Conservation (phyloP, 2,329 filamentous ascomycete genomes). For the Cytospora paraplurivora region DNA sequence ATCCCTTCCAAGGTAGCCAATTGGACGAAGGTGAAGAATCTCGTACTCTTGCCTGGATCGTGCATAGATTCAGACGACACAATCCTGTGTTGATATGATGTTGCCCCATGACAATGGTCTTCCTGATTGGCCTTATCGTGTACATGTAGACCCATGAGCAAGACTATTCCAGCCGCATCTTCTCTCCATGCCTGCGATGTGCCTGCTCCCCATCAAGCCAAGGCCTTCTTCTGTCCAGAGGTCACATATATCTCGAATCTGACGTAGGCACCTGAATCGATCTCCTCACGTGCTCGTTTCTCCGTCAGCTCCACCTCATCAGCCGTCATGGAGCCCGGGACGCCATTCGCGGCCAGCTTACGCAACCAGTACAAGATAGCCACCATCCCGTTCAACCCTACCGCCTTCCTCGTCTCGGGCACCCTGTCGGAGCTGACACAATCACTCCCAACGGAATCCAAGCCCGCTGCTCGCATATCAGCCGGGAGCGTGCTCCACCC, state of each 20-base stretch:
- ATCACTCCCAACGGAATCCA: constrained; percentile 5
- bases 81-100: too few relatives aligned
- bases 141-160: neutral
- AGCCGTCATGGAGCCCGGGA: constrained; percentile 4
- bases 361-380: constrained; percentile 22
- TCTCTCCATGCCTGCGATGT: too few relatives aligned
- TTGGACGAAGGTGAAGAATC: too few relatives aligned
- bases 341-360: constrained; percentile 15
- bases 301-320: constrained; percentile 20
- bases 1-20: too few relatives aligned
- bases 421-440: constrained; percentile 24
- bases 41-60: too few relatives aligned
- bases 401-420: constrained; percentile 21
- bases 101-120: too few relatives aligned
- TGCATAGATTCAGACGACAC: too few relatives aligned
- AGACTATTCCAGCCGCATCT: neutral
- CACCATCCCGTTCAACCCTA: constrained; percentile 3
- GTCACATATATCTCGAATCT: constrained; percentile 22
- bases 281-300: constrained; percentile 17
- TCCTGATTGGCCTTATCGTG: too few relatives aligned
- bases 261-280: constrained; percentile 20
- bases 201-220: too few relatives aligned
- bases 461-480: constrained; percentile 22
- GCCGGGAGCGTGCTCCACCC: constrained; percentile 25
- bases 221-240: constrained; percentile 1